Conservation (phyloP, 2,329 filamentous ascomycete genomes). For the Eutypella sp. region DNA sequence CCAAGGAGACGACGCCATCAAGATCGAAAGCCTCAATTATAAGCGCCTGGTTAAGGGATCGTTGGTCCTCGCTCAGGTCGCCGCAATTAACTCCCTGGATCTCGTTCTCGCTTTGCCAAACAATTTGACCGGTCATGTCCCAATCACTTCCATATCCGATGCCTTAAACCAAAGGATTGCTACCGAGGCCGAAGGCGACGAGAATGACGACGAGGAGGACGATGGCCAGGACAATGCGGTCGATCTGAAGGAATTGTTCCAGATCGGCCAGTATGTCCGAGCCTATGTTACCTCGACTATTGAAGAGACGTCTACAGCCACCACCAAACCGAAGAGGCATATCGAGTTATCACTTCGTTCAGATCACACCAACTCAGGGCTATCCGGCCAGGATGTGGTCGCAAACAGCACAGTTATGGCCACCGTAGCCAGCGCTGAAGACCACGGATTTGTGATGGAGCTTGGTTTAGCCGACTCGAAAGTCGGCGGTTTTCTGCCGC, state of each 20-base stretch:
- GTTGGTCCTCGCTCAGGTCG: constrained; percentile 81
- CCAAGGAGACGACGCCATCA: constrained; percentile 54
- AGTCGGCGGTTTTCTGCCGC: constrained; percentile 77
- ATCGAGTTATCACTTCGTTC: constrained; percentile 87
- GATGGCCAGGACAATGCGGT: constrained; percentile 55
- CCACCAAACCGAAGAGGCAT: constrained; percentile 65
- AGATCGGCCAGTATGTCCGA: constrained; percentile 81
- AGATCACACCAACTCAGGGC: constrained; percentile 67
- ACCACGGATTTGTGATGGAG: constrained; percentile 93
- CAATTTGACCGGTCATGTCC: constrained; percentile 83
- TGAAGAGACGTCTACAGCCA: constrained; percentile 50
- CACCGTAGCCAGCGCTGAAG: constrained; percentile 85
- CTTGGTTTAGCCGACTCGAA: constrained; percentile 66
- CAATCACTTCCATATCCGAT: constrained; percentile 87
- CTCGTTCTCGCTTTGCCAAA: constrained; percentile 83
- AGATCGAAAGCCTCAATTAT: constrained; percentile 82
- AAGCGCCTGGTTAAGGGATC: constrained; percentile 86
- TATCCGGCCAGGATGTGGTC: constrained; percentile 69
- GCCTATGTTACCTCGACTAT: constrained; percentile 76
- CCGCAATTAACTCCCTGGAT: constrained; percentile 73
- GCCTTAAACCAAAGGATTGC: constrained; percentile 72
- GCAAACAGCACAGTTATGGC: constrained; percentile 78
- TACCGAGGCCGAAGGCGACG: constrained; percentile 53
- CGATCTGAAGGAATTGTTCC: constrained; percentile 71
- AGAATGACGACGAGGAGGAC: constrained; percentile 48